Conservation (phyloP, 768 basidiomycete genomes). For the Lentinula detonsa region DNA sequence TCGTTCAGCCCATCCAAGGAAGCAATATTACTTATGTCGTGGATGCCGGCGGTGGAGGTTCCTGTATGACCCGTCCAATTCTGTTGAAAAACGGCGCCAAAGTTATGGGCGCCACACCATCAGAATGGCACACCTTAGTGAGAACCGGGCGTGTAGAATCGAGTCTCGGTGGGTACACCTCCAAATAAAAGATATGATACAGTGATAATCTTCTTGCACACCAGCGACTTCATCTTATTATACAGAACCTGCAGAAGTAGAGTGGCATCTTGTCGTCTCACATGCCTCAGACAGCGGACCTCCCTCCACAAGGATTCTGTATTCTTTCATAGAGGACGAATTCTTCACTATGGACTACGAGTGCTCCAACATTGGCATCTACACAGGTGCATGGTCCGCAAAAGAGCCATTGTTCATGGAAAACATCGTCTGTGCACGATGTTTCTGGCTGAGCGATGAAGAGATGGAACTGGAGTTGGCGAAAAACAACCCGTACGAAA, state of each 20-base stretch:
- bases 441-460: slow-evolving; percentile 17
- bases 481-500: background rate
- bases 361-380: slow-evolving; percentile 2
- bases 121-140: slow-evolving; percentile 11
- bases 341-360: slow-evolving; percentile 15
- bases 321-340: slow-evolving; percentile 18
- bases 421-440: slow-evolving; percentile 19
- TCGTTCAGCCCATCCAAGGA: slow-evolving; percentile 14
- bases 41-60: slow-evolving; percentile 12
- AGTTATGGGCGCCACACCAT: slow-evolving; percentile 13
- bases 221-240: background rate
- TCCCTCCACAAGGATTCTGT: slow-evolving; percentile 10
- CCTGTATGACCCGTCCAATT: slow-evolving; percentile 12
- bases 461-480: slow-evolving; percentile 1
- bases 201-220: background rate
- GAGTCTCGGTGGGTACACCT: slow-evolving; percentile 8
- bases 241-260: slow-evolving; percentile 9
- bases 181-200: background rate
- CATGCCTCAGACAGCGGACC: background rate
- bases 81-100: slow-evolving; percentile 10
- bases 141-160: slow-evolving; percentile 11
- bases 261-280: slow-evolving; percentile 14
- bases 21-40: slow-evolving; percentile 16
- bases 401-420: slow-evolving; percentile 15
- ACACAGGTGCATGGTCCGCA: background rate